Base-by-base conservation (phyloP, 83 land plant species). In the Larix sibirica region DNA sequence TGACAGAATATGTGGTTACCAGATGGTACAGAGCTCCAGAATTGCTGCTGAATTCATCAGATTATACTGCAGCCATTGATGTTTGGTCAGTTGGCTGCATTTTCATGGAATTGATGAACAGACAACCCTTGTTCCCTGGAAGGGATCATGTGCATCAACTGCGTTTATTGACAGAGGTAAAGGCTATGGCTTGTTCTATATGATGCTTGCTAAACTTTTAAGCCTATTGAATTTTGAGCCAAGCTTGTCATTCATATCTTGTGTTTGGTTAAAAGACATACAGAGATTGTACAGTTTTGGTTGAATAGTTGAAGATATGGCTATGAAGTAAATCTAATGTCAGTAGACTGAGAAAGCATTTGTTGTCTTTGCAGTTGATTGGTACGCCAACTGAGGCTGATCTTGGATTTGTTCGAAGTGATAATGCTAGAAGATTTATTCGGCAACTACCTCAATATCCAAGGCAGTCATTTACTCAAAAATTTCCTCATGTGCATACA, bases 21-120 rank as follows among this genome's bases (percentile, higher is more conserved):
- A 86, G 96, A 79, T 94, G 96, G 96, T 94, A 94, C 63, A 84
- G 96, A 79, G 94, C 96, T 14, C 96, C 96, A 54, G 94, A 94
- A 68, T 79, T 94, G 79, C 86, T 94, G 31, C 83, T 94, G 54
- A 94, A 88, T 70, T 94, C 94, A n/a, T 70, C 92, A 23, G 96
- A 92, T 67, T 94, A 94, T 83, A 94, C 94, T 80, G 92, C 96
- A 40, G 96, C 94, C 6, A 94, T 94, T 80, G 96, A 94, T 84
- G 83, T 94, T 13, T 94, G 94, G 96, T 88, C 94, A 42, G 96
- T 91, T 18, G 96, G 94, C 5, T 94, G 96, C 58, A 92, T 94
- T 31, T 94, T 90, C 82, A 88, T 94, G 96, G 96, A 94, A 83
- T 84, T 94, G 64, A 86, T 92, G 87, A 94, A 92, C 69, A 85